Percentiles rank a stretch among this genome's conserved stretches.
Evolutionary conservation across 352 stramenopile species (phyloP).

Genomic region (Phytophthora pinifolia): DNA sequence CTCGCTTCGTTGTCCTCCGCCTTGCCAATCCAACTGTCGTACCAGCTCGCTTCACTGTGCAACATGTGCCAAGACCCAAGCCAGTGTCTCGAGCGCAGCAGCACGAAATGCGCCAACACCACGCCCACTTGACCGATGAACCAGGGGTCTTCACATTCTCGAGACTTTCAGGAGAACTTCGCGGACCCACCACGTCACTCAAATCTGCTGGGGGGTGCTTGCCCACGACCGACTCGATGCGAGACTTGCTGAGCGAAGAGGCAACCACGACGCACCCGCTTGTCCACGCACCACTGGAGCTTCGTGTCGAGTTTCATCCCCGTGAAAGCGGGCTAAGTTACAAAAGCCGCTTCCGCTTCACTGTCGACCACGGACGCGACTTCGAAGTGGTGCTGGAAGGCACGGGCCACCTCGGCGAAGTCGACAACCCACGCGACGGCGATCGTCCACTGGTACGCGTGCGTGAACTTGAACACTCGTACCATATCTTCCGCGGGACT

Average conservation of each 20-base stretch:
- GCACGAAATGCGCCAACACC: conserved; percentile 50
- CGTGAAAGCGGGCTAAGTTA: conserved; percentile 39
- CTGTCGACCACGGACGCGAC: conserved; percentile 54
- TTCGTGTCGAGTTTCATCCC: conserved; percentile 58
- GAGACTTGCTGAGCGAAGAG: conserved; percentile 27
- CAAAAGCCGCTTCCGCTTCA: conserved; percentile 68
- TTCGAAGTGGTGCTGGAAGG: conserved; percentile 79
- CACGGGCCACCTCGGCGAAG: conserved; percentile 60
- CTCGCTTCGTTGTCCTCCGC: conserved; percentile 44
- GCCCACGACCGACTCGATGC: conserved; percentile 40
- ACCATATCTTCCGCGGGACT: conserved; percentile 49
- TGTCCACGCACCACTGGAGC: conserved; percentile 43
- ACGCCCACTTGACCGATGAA: conserved; percentile 60
- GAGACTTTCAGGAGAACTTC: conserved; percentile 37
- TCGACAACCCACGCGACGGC: conserved; percentile 41
- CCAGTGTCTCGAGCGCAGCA: conserved; percentile 58
- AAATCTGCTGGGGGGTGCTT: conserved; percentile 48
- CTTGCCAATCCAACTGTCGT: conserved; percentile 69
- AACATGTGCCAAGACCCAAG: conserved; percentile 53
- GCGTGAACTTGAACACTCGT: conserved; percentile 44
- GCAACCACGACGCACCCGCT: conserved; percentile 28
- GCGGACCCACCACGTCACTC: conserved; percentile 59
- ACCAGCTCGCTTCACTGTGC: conserved; percentile 50
- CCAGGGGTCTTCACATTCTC: conserved; percentile 64
- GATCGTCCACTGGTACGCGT: conserved; percentile 46